A percentile compares a stretch with the other conserved stretches of the same genome.
Conservation (phyloP, 192 early-diverging fungal genomes). For the Linnemannia exigua region DNA sequence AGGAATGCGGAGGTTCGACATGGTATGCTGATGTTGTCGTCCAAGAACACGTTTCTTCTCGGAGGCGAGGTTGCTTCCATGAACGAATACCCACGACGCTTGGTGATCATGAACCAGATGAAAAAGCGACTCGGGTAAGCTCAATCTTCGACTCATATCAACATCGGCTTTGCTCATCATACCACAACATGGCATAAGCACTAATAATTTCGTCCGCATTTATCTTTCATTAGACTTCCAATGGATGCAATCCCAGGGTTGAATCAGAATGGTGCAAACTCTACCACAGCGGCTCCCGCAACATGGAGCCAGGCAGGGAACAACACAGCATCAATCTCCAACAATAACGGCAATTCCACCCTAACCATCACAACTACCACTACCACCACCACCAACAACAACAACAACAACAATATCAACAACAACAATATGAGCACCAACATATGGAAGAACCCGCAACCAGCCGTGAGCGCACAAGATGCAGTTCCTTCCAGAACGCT, state of each 20-base stretch:
- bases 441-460: constrained; percentile 30
- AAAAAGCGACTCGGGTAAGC: constrained; percentile 44
- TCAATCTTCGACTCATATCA: not conserved
- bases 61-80: constrained; percentile 50
- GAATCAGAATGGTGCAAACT: not conserved
- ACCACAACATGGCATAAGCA: not conserved
- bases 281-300: not conserved
- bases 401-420: not conserved
- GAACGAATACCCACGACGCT: constrained; percentile 40
- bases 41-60: constrained; percentile 19
- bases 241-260: constrained; percentile 15
- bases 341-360: not conserved
- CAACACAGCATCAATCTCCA: not conserved
- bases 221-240: constrained; percentile 16
- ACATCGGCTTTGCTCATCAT: not conserved
- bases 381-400: constrained; percentile 15
- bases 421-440: not conserved
- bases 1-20: constrained; percentile 36
- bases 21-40: constrained; percentile 34
- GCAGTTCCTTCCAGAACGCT: constrained; percentile 23
- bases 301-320: not conserved
- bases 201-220: not conserved
- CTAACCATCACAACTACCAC: too few relatives aligned
- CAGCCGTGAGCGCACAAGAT: constrained; percentile 37
- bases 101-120: constrained; percentile 49